Conservation (phyloP, 352 stramenopile species). For the Blastocystis sp. region DNA sequence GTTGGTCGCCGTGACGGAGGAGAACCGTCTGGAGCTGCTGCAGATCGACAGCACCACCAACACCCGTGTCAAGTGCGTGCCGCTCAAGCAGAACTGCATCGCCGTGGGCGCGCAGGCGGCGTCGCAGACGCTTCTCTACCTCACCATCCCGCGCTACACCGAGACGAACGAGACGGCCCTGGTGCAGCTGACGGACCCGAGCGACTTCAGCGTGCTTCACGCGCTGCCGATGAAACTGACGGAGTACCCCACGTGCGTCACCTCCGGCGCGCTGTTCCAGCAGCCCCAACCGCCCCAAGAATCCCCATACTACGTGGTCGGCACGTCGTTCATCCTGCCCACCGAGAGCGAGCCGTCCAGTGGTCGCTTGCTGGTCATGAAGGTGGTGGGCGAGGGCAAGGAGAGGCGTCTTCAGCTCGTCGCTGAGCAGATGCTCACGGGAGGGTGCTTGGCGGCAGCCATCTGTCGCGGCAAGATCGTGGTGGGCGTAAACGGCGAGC, state of each 20-base stretch:
- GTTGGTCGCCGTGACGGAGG: not conserved
- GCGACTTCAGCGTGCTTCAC: not conserved
- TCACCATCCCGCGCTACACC: not conserved
- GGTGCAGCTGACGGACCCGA: not conserved
- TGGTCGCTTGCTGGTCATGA: conserved; percentile 12
- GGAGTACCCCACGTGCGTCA: conserved; percentile 18
- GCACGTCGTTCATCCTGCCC: conserved; percentile 35
- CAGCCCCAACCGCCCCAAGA: not conserved
- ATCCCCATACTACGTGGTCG: conserved; percentile 17
- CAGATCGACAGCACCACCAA: conserved; percentile 47
- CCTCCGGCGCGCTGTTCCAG: conserved; percentile 9
- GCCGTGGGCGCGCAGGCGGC: not conserved
- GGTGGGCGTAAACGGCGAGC: conserved; percentile 22
- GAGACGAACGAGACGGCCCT: not conserved
- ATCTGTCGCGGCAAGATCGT: conserved; percentile 11
- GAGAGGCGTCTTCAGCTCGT: conserved; percentile 16
- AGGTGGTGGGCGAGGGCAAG: not conserved
- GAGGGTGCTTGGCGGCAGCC: conserved; percentile 2
- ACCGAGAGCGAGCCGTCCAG: conserved; percentile 32
- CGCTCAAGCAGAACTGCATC: not conserved
- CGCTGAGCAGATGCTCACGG: not conserved
- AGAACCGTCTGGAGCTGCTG: not conserved
- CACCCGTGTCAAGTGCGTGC: not conserved
- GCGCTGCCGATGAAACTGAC: conserved; percentile 3
- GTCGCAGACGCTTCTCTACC: not conserved